These are phyloP conservation scores for Leishmania gerbilli DNA, from an alignment of 208 protist species.

Conservation along the genomic window DNA sequence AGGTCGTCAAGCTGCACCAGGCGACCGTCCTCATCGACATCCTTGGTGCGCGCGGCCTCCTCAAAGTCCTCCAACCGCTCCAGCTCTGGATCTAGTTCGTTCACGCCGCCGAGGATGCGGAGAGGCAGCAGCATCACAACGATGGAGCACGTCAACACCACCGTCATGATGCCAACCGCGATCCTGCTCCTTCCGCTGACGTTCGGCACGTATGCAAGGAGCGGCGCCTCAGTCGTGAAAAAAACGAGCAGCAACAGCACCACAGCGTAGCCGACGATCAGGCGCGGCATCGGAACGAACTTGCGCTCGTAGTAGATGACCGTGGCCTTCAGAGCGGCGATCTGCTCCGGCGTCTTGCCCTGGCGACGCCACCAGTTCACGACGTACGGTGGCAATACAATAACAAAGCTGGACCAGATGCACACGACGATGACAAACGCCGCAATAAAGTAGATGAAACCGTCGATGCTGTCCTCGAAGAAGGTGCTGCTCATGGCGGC, in stretches of 20 bases:
- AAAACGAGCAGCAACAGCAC: constrained; percentile 51
- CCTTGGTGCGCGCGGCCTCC: not conserved
- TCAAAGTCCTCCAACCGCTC: constrained; percentile 2
- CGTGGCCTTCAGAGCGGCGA: constrained; percentile 32
- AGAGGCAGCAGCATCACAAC: constrained; percentile 56
- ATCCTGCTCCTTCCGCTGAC: constrained; percentile 32
- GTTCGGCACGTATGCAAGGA: constrained; percentile 44
- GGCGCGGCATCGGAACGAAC: constrained; percentile 52
- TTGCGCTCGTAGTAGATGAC: constrained; percentile 51
- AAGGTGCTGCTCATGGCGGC: constrained; percentile 48
- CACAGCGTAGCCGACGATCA: constrained; percentile 47
- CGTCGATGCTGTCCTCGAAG: constrained; percentile 44
- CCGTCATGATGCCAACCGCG: constrained; percentile 39
- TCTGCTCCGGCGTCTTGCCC: constrained; percentile 45
- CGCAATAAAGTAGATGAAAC: constrained; percentile 67
- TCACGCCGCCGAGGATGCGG: constrained; percentile 47
- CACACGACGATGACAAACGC: constrained; percentile 42
- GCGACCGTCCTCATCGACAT: not conserved
- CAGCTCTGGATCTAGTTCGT: constrained; percentile 31
- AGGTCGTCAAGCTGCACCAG: not conserved
- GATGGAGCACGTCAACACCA: constrained; percentile 43
- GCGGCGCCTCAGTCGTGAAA: constrained; percentile 54
- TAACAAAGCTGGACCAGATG: constrained; percentile 39
- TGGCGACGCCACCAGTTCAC: constrained; percentile 64
- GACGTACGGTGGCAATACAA: constrained; percentile 69